Evolutionary conservation across 805 yeast genomes (phyloP).

Genomic region (Nakazawaea ernobii): DNA sequence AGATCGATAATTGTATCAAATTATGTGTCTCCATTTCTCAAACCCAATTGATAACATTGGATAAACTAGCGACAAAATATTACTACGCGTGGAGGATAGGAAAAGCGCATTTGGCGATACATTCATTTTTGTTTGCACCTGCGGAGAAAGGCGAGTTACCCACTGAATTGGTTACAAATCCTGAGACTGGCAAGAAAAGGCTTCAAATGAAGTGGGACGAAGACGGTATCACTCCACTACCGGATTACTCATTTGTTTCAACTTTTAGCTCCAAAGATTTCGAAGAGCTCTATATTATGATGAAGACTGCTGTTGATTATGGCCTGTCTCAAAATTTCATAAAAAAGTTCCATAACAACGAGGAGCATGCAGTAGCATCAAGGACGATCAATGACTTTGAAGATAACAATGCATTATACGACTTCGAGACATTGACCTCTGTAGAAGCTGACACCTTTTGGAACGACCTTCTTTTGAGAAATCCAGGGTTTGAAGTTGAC

Average conservation of each 20-base stretch:
- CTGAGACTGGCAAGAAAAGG: background rate
- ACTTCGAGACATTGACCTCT: background rate
- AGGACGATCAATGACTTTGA: background rate
- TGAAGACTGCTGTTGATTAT: background rate
- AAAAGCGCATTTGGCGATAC: background rate
- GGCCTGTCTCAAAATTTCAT: background rate
- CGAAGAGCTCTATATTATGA: background rate
- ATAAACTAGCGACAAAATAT: background rate
- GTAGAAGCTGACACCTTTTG: background rate
- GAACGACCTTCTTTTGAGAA: background rate
- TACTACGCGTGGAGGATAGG: conserved; percentile 8
- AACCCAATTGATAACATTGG: conserved; percentile 13
- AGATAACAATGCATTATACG: background rate
- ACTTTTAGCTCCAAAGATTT: background rate
- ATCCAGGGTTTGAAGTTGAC: background rate
- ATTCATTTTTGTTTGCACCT: background rate
- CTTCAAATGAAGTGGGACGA: background rate
- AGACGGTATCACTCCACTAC: background rate
- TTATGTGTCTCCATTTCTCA: conserved; percentile 25
- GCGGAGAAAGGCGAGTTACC: background rate
- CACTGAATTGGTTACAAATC: background rate
- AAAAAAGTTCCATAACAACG: background rate
- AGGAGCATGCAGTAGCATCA: too few relatives aligned
- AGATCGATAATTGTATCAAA: conserved; percentile 7
- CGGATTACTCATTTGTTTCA: background rate